A percentile compares a stretch with the other conserved stretches of the same genome.
These are phyloP conservation scores for Sporisorium graminicola DNA, from an alignment of 1,284 basidiomycete genomes.

Conservation along the genomic window DNA sequence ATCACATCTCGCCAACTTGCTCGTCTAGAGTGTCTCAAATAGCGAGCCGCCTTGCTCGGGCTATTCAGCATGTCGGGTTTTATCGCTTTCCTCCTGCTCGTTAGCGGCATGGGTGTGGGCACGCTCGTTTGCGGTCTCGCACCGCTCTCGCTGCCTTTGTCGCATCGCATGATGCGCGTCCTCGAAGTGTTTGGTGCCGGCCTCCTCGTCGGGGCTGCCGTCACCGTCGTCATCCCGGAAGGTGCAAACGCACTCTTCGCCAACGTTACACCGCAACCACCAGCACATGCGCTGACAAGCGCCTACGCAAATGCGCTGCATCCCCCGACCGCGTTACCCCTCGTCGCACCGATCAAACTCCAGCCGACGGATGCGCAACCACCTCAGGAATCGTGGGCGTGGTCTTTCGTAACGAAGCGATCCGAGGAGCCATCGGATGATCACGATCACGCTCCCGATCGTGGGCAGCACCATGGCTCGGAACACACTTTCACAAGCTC, in stretches of 20 bases:
- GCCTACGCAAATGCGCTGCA: slow-evolving; percentile 13
- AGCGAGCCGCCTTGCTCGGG: neutral
- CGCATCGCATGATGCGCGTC: slow-evolving; percentile 53
- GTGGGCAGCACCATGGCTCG: slow-evolving; percentile 20
- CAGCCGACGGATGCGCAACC: neutral
- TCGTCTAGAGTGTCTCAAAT: slow-evolving; percentile 5
- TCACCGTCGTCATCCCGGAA: slow-evolving; percentile 67
- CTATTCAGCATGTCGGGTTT: slow-evolving; percentile 34
- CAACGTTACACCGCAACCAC: slow-evolving; percentile 18
- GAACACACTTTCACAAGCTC: slow-evolving; percentile 19
- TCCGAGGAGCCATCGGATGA: slow-evolving; percentile 3
- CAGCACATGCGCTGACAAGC: neutral
- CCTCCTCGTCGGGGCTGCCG: slow-evolving; percentile 64
- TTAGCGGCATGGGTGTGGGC: slow-evolving; percentile 56
- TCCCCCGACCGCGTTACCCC: slow-evolving; percentile 11
- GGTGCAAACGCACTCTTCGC: slow-evolving; percentile 51
- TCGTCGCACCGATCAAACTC: slow-evolving; percentile 2
- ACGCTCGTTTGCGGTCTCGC: slow-evolving; percentile 61
- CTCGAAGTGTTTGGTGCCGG: slow-evolving; percentile 66
- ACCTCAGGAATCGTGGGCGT: slow-evolving; percentile 28
- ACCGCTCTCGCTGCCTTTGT: slow-evolving; percentile 61
- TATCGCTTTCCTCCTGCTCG: slow-evolving; percentile 32
- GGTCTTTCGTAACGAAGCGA: slow-evolving; percentile 43
- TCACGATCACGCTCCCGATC: slow-evolving; percentile 14
- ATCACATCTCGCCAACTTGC: neutral